These are phyloP conservation scores for Mychonastes homosphaera DNA, from an alignment of 139 green algal genomes.

Conservation along the genomic window DNA sequence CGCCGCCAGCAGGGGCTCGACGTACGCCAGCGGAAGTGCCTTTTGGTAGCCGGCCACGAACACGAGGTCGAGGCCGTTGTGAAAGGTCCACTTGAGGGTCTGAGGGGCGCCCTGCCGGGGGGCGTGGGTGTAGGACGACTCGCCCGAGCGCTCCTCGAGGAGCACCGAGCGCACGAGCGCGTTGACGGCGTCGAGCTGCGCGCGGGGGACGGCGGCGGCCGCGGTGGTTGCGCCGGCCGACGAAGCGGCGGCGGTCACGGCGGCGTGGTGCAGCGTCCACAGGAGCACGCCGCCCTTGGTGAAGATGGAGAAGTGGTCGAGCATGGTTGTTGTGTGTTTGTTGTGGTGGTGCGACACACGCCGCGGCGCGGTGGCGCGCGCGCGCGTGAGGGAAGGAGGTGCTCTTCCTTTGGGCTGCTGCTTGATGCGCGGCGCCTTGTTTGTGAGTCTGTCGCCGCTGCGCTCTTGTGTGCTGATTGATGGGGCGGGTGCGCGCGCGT, in stretches of 20 bases:
- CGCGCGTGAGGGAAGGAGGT: no score
- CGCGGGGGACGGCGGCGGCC: constrained; percentile 28
- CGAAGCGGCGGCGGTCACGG: constrained; percentile 23
- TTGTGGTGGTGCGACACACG: no score
- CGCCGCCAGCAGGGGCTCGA: constrained; percentile 70
- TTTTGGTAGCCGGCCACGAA: constrained; percentile 96
- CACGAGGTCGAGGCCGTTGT: constrained; percentile 90
- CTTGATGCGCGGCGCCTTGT: no score
- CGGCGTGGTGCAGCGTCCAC: constrained; percentile 64
- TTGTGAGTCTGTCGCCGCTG: no score
- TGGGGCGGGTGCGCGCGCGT: no score
- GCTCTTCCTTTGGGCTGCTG: no score
- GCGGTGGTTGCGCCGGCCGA: no score
- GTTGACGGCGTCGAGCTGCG: constrained; percentile 53
- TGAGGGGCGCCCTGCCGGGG: constrained; percentile 58
- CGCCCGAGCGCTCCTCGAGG: constrained; percentile 81
- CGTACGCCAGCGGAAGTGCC: constrained; percentile 77
- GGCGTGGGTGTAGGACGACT: constrained; percentile 65
- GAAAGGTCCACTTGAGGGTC: constrained; percentile 89
- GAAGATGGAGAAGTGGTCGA: constrained; percentile 84
- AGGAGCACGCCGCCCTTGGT: constrained; percentile 71
- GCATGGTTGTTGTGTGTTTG: constrained; percentile 45
- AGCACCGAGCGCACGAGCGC: constrained; percentile 74
- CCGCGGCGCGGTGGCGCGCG: no score
- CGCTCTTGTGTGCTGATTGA: no score